Percentiles rank a stretch among this genome's conserved stretches.
Evolutionary conservation across 1,139 yeast genomes (phyloP).

Genomic region (Debaryomyces subglobosus): DNA sequence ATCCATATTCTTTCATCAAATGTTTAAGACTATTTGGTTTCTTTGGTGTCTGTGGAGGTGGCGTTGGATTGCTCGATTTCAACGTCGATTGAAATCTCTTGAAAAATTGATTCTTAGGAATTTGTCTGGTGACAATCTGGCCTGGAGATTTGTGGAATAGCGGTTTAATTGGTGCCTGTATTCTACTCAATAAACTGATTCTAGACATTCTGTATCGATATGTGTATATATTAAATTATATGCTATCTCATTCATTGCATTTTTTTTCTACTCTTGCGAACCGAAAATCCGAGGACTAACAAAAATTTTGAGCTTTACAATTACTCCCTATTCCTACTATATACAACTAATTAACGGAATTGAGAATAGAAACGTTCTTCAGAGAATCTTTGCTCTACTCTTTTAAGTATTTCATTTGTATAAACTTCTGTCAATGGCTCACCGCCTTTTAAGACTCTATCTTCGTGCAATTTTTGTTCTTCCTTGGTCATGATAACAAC

Average conservation of each 20-base stretch:
- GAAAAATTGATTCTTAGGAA: conserved; percentile 10
- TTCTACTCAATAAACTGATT: conserved; percentile 15
- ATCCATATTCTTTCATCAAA: conserved; percentile 84
- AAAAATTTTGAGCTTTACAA: background rate
- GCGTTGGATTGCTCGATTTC: conserved; percentile 8
- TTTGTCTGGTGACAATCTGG: background rate
- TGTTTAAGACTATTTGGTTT: conserved; percentile 61
- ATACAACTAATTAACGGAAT: conserved; percentile 30
- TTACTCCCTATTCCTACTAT: background rate
- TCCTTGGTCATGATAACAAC: conserved; percentile 87
- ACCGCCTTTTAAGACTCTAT: conserved; percentile 67
- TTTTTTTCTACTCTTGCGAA: background rate
- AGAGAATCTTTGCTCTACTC: conserved; percentile 63
- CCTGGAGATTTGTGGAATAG: conserved; percentile 1
- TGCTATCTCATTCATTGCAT: background rate
- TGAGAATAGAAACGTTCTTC: conserved; percentile 76
- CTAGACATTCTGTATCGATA: conserved; percentile 12
- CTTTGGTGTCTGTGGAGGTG: conserved; percentile 21
- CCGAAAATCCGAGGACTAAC: background rate
- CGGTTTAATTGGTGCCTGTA: background rate
- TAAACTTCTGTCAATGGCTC: conserved; percentile 67
- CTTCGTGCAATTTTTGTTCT: conserved; percentile 81
- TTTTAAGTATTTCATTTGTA: conserved; percentile 56
- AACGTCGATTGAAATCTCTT: conserved; percentile 26
- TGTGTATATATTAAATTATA: background rate